Base-by-base conservation (phyloP, 345 rosid species). In the Linum tenue region DNA sequence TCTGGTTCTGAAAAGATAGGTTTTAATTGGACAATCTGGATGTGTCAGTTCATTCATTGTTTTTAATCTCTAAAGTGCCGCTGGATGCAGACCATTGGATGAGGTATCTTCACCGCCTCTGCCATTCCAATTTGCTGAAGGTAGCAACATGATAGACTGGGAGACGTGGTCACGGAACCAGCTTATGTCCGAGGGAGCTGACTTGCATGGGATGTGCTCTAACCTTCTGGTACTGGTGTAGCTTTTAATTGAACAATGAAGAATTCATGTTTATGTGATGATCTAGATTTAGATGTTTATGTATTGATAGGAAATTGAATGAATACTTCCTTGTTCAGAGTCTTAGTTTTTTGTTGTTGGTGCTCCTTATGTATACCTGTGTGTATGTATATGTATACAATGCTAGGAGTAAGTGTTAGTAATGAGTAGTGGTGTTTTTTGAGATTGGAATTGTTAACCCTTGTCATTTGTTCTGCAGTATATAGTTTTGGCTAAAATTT, bases 131-230 rank as follows among this genome's bases (percentile, higher is more conserved):
- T 80, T 44, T 42, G 59, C 65, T 44, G 80, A 77, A 59, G 82
- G 68, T 41, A 69, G 50, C 17, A 82, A 77, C 16, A 59, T 71
- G 38, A 68, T 57, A 63, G 84, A 82, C 60, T 90, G 94, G 91
- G 94, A 90, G 63, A 75, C 62, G 56, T 92, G 96, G 98, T 94
- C 95, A 4, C 71, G 86, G 56, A 84, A 79, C 79, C 91, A 92
- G 78, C 90, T 92, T 60, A 84, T 88, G 83, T 82, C 86, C 59
- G 81, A 72, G 37, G 96, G 97, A 38, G 85, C 94, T 50, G 90
- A 88, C 67, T 86, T 90, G 79, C 86, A 86, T 56, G 98, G 85
- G 35, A 92, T 85, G 78, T 84, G 86, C 71, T 81, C 83, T 39
- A 78, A 78, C 82, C 91, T 92, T 76, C 94, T 90, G 90, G 98